phyloP scores from a whole-genome alignment of 176 grass and related monocot genomes.

The Cenchrus purpureus region DNA sequence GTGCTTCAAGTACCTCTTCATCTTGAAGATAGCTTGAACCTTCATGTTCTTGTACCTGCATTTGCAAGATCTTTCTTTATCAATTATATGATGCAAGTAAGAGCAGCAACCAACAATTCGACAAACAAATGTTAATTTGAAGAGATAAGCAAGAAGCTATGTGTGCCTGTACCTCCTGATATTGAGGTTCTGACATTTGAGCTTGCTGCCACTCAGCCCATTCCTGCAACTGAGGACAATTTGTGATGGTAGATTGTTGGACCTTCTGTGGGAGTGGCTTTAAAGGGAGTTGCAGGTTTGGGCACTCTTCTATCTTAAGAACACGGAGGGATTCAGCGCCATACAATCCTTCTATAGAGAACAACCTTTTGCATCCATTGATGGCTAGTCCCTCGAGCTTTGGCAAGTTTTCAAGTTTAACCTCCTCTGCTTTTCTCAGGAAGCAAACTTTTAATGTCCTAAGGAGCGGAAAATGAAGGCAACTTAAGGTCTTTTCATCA shows the following conservation, averaged over 20 bases:
- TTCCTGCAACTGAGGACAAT: conserved; percentile 26
- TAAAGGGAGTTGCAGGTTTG: conserved; percentile 22
- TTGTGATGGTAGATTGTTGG: not conserved
- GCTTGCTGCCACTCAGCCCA: conserved; percentile 36
- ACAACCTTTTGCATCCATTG: not conserved
- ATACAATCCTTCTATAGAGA: conserved; percentile 2
- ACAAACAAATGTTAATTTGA: not conserved
- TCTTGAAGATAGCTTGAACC: not conserved
- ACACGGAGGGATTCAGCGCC: conserved; percentile 13
- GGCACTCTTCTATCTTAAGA: conserved; percentile 27
- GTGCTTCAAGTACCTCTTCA: not conserved
- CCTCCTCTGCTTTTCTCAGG: not conserved
- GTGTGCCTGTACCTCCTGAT: conserved; percentile 5
- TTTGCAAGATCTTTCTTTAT: conserved; percentile 3
- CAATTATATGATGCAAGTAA: not conserved
- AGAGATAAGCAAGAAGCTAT: not conserved
- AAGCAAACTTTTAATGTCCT: conserved; percentile 29
- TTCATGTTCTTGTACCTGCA: conserved; percentile 18
- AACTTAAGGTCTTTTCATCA: conserved; percentile 3
- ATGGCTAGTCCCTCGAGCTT: conserved; percentile 20
- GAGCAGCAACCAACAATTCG: not conserved
- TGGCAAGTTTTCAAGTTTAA: conserved; percentile 26
- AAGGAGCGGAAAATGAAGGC: conserved; percentile 36
- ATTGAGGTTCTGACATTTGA: not conserved
- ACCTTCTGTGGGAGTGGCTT: conserved; percentile 18